Evolutionary conservation across 2,329 filamentous ascomycete species (phyloP).

Genomic region (Juglanconis sp.): DNA sequence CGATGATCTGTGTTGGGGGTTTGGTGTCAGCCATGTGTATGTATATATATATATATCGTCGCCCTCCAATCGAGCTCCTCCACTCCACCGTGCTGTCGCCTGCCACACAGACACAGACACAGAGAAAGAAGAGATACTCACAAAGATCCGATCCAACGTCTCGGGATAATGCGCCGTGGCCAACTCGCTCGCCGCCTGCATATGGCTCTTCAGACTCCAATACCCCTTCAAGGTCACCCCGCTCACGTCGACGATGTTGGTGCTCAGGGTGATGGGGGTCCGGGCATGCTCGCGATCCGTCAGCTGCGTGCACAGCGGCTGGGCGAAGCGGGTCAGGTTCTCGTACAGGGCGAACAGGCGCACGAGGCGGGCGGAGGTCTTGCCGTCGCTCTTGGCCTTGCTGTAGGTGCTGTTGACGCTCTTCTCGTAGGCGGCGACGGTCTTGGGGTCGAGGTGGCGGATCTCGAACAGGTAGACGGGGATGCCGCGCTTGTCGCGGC

Average conservation of each 20-base stretch:
- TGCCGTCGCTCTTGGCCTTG: slow-evolving; percentile 56
- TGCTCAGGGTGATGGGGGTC: slow-evolving; percentile 88
- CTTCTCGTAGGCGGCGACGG: slow-evolving; percentile 75
- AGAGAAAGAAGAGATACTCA: slow-evolving; percentile 4
- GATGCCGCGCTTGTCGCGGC: slow-evolving; percentile 79
- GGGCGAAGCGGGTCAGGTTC: slow-evolving; percentile 81
- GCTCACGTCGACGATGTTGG: slow-evolving; percentile 91
- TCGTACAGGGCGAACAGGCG: slow-evolving; percentile 92
- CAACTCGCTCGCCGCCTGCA: slow-evolving; percentile 86
- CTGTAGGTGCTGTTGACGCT: slow-evolving; percentile 54
- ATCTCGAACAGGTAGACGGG: slow-evolving; percentile 92
- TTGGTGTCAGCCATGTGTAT: not conserved
- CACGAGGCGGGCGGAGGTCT: slow-evolving; percentile 71
- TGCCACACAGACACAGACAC: slow-evolving; percentile 4
- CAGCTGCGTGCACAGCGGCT: slow-evolving; percentile 79
- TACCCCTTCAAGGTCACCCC: slow-evolving; percentile 88
- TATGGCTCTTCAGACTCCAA: slow-evolving; percentile 90
- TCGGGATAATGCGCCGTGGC: slow-evolving; percentile 95
- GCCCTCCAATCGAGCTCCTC: no score
- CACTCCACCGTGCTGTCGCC: not conserved
- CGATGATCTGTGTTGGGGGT: slow-evolving; percentile 61
- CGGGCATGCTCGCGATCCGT: slow-evolving; percentile 66
- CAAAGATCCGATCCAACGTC: slow-evolving; percentile 77
- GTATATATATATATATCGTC: no score
- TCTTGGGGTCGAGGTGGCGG: slow-evolving; percentile 76